Base-by-base conservation (phyloP, 192 early-diverging fungal genomes). In the Powellomyces hirtus region DNA sequence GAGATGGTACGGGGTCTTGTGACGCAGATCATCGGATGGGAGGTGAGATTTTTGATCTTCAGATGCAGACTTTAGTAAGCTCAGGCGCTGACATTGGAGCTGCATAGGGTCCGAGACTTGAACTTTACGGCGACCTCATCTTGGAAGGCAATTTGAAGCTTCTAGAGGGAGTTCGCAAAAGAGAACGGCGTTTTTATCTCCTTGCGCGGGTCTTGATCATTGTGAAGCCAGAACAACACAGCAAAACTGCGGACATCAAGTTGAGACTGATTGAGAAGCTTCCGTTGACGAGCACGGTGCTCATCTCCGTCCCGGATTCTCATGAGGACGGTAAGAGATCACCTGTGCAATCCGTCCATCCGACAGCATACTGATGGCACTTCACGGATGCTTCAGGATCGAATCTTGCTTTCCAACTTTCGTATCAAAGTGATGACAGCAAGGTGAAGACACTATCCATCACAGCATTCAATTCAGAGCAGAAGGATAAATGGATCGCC, bases 161-260 rank as follows among this genome's bases (percentile, higher is more conserved):
- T 4, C 53, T 29, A 13, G 75, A 77, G 31, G 49, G 59, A 6
- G 57, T 27, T 5, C 38, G 64, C 16, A 50, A 61, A 44, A 34
- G 68, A 16, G 75, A 77, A 38, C 55, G 71, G 11, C 22, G 38
- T 13, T 77, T 77, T 52, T 77, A 76, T 36, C 62, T 77, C 16
- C 51, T 77, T 1, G 74, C 70, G 38, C 24, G 49, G 36, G 13
- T 77, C 7, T 49, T 77, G 11, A 20, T 77, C 26, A 75, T 77
- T n/a, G 38, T 69, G 18, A 56, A 55, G 56, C 26, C 64, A n/a
- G 38, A 66, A 34, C n/a, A 46, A 26, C 26, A 16, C 2, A n/a
- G 30, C 40, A 76, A 75, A 26, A 22, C 16, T 22, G 51, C 18
- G 31, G 65, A 66, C 18, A 5, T 61, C 29, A 75, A 40, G n/a